phyloP scores from a whole-genome alignment of 768 basidiomycete species.

The Punctularia strigosozonata region DNA sequence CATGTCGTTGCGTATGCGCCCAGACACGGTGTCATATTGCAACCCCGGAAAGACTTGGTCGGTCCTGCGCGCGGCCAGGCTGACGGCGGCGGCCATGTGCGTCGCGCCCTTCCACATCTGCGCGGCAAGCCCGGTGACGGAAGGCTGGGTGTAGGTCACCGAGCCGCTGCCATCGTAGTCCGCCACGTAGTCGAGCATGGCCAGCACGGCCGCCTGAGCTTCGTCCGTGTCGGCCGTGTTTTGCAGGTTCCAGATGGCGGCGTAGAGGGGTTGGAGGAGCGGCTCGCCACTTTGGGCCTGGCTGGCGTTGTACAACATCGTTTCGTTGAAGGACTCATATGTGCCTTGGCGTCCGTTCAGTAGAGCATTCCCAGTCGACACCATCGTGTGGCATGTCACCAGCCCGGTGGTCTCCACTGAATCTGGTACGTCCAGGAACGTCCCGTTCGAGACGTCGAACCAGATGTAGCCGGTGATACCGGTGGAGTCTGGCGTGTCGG shows the following conservation, averaged over 20 bases:
- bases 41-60: not conserved
- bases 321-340: constrained; percentile 5
- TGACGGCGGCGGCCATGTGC: constrained; percentile 4
- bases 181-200: constrained; percentile 1
- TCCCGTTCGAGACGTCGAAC: constrained; percentile 1
- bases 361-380: constrained; percentile 7
- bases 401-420: constrained; percentile 1
- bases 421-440: not conserved
- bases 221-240: not conserved
- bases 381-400: constrained; percentile 6
- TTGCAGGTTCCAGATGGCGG: constrained; percentile 5
- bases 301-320: constrained; percentile 3
- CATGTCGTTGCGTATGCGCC: constrained; percentile 2
- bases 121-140: not conserved
- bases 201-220: not conserved
- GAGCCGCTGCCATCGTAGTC: not conserved
- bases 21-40: constrained; percentile 2
- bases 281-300: constrained; percentile 11
- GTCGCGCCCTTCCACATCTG: constrained; percentile 3
- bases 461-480: constrained; percentile 5
- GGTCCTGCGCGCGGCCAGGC: not conserved
- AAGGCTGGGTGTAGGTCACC: constrained; percentile 1
- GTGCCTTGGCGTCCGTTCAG: constrained; percentile 7
- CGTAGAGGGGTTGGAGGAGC: constrained; percentile 8
- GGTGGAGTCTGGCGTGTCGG: not conserved